These are phyloP conservation scores for Zygosaccharomyces kombuchaensis DNA, from an alignment of 805 yeast genomes.

Conservation along the genomic window DNA sequence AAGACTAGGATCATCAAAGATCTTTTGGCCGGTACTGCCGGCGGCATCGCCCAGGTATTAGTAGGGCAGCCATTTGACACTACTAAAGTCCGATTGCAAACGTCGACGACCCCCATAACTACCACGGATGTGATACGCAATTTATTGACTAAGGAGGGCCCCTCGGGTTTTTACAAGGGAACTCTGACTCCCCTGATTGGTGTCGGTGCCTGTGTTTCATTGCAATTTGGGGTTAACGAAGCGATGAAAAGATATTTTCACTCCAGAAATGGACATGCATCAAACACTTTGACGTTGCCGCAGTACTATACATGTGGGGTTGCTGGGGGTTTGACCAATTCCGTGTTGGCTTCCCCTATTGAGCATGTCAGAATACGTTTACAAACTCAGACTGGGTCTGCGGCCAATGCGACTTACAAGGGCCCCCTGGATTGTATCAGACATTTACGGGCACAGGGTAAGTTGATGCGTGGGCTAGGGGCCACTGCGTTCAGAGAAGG, in stretches of 20 bases:
- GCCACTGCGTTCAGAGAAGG: slow-evolving; percentile 85
- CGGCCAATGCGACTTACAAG: slow-evolving; percentile 45
- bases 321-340: slow-evolving; percentile 90
- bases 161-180: slow-evolving; percentile 85
- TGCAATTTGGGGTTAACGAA: slow-evolving; percentile 94
- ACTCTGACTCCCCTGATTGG: slow-evolving; percentile 91
- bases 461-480: slow-evolving; percentile 72
- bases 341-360: slow-evolving; percentile 86
- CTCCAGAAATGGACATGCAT: slow-evolving; percentile 34
- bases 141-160: slow-evolving; percentile 75
- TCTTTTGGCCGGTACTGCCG: slow-evolving; percentile 85
- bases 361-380: slow-evolving; percentile 92
- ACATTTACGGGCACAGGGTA: slow-evolving; percentile 50
- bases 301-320: slow-evolving; percentile 83
- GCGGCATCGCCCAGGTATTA: slow-evolving; percentile 93
- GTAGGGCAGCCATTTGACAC: slow-evolving; percentile 97
- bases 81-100: slow-evolving; percentile 87
- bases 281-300: slow-evolving; percentile 41
- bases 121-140: slow-evolving; percentile 73
- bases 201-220: slow-evolving; percentile 96
- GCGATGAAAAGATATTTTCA: slow-evolving; percentile 78
- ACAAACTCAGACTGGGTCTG: slow-evolving; percentile 63
- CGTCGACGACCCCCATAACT: slow-evolving; percentile 68
- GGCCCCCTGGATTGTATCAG: slow-evolving; percentile 48
- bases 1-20: slow-evolving; percentile 49